Base-by-base conservation (phyloP, 352 stramenopile species). In the Globisporangium irregulare region DNA sequence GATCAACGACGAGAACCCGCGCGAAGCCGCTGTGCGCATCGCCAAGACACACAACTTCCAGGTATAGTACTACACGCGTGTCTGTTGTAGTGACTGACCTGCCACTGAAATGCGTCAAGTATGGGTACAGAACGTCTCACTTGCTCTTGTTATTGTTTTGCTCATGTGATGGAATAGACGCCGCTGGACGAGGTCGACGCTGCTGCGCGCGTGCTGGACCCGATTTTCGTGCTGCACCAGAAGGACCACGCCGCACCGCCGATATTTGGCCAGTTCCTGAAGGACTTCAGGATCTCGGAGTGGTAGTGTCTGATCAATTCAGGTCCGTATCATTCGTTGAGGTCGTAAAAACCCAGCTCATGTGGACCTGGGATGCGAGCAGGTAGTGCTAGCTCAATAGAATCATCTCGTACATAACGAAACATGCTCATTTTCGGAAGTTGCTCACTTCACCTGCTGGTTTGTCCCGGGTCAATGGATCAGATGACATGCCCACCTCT, bases 1-100 rank as follows among this genome's bases (percentile, higher is more conserved):
- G 95, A 98, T 99, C 73, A 99, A 99, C 73, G 94, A 98, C 73
- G 95, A 99, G 73, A 98, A 98, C 79, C 95, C 95, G 43, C 78
- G 95, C n/a, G 90, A 98, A 36, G 82, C 90, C 51, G 95, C 96
- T 27, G 87, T 77, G 62, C 91, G 90, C 46, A 98, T 96, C 68
- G 93, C 92, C 3, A 80, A 88, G 66, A 88, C 72, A 1, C 97
- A 98, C 84, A 89, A 97, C 62, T 99, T 99, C 79, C 94, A 88
- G 74, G 80, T 88, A 71, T n/a, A 32, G 4, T 32, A 32, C 29
- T 32, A 32, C 29, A 32, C 29, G 29, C 29, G 29, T 32, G 29
- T 32, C 29, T 32, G 29, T 7, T 4, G 29, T 32, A 7, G 29
- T 32, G 29, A 32, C 29, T 32, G 29, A 32, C 29, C 29, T 32